Conservation (phyloP, 2,329 filamentous ascomycete genomes). For the Aureobasidium subglaciale region DNA sequence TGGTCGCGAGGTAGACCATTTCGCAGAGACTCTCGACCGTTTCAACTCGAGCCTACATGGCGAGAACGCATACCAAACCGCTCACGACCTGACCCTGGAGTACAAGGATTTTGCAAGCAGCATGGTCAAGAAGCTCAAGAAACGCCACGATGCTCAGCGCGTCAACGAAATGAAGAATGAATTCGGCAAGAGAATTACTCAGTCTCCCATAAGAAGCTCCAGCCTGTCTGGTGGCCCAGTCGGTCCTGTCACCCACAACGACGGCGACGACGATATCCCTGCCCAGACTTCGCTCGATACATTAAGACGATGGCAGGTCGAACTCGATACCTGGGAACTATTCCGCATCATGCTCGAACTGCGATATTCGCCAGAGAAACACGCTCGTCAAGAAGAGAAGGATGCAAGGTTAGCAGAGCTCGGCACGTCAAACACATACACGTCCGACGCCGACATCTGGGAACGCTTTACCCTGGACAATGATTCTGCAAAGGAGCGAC, state of each 20-base stretch:
- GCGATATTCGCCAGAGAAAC: constrained; percentile 48
- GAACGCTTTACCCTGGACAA: constrained; percentile 69
- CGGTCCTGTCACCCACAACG: constrained; percentile 6
- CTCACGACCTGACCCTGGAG: constrained; percentile 49
- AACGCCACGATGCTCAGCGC: constrained; percentile 35
- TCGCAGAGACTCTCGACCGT: constrained; percentile 74
- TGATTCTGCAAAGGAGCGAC: constrained; percentile 67
- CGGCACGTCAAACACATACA: constrained; percentile 42
- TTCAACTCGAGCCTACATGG: constrained; percentile 50
- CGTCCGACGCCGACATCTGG: constrained; percentile 57
- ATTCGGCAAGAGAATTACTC: constrained; percentile 11
- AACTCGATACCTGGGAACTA: constrained; percentile 87
- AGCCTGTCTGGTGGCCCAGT: background rate
- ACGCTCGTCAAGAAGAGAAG: constrained; percentile 28
- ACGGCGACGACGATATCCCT: constrained; percentile 10
- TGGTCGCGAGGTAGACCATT: constrained; percentile 76
- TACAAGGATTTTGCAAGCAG: constrained; percentile 47
- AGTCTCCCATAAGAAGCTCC: background rate
- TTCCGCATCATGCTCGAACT: constrained; percentile 63
- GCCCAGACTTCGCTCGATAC: constrained; percentile 42
- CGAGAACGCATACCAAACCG: constrained; percentile 54
- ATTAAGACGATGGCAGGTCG: constrained; percentile 64
- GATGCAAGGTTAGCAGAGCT: constrained; percentile 27
- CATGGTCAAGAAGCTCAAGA: constrained; percentile 40
- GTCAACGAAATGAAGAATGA: constrained; percentile 26